phyloP scores from a whole-genome alignment of 352 stramenopile genomes.

The Lagenidium giganteum region DNA sequence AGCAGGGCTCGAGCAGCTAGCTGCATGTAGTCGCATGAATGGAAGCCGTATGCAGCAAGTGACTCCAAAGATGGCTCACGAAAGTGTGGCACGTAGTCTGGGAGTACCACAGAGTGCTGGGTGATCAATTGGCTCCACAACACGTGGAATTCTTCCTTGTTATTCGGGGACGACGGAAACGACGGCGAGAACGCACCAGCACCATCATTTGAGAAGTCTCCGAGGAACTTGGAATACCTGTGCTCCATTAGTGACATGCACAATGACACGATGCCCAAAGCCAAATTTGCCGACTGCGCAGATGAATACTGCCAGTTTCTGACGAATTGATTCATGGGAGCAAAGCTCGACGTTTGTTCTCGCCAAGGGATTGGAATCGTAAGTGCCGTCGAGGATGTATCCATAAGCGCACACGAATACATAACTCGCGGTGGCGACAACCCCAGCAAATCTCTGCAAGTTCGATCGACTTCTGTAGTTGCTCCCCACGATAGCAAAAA shows the following conservation, averaged over 20 bases:
- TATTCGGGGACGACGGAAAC: conserved; percentile 33
- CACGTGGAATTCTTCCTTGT: conserved; percentile 82
- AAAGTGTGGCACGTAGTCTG: conserved; percentile 63
- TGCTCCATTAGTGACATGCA: conserved; percentile 85
- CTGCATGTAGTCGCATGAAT: conserved; percentile 72
- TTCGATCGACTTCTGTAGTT: conserved; percentile 59
- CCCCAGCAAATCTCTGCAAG: conserved; percentile 47
- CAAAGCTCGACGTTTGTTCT: conserved; percentile 24
- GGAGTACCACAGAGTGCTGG: conserved; percentile 75
- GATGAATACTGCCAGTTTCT: conserved; percentile 77
- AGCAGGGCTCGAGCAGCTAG: conserved; percentile 65
- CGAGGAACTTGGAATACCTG: conserved; percentile 35
- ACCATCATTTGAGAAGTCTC: conserved; percentile 4
- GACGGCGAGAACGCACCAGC: conserved; percentile 2
- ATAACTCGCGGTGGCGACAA: conserved; percentile 38
- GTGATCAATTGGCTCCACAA: conserved; percentile 86
- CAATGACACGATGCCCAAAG: conserved; percentile 63
- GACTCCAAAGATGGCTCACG: conserved; percentile 68
- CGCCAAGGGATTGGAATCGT: conserved; percentile 73
- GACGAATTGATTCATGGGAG: conserved; percentile 26
- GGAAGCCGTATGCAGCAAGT: conserved; percentile 71
- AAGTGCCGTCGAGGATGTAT: conserved; percentile 42
- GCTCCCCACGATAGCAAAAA: conserved; percentile 75
- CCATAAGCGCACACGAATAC: conserved; percentile 68
- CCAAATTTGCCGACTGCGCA: conserved; percentile 55